Evolutionary conservation across 2,329 filamentous ascomycete species (phyloP), one percentile per base, ranked within the genome.

Genomic region (Alternaria consortialis): DNA sequence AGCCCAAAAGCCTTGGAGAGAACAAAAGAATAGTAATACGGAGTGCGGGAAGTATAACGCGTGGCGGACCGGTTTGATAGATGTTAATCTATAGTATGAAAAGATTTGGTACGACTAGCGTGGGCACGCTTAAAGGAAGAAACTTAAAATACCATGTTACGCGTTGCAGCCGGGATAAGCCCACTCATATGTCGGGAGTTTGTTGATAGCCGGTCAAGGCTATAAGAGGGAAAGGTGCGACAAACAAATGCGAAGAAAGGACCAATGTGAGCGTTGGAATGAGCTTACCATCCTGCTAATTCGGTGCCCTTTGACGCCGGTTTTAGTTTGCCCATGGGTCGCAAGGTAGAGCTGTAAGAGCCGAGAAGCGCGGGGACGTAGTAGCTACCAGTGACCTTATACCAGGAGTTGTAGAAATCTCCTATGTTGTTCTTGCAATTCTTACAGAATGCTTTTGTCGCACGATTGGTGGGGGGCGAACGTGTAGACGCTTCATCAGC

Each of bases 231-330:
- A 66, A 68, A 54, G 69, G 70, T 74, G 71, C 63, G 64, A 75
- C 70, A 43, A n/a, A 37, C 47, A 20, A 15, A 9, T 8, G 11
- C 20, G 39, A 20, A 51, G 25, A 50, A 42, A 20, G 20, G 8
- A 46, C 23, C 8, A 64, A 67, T 42, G 58, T 60, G 61, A 62
- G 61, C 62, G 62, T 56, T 63, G 66, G 59, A 74, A 58, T 64
- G 66, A 60, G 75, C 78, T 77, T 75, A 79, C 78, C 77, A 80
- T 72, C 71, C 75, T 64, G 74, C 68, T 63, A 80, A 67, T 53
- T 72, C 70, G 47, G 72, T 77, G 50, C 66, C 70, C 29, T 65
- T 63, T 20, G 66, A 66, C 44, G 76, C 75, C 29, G 70, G 60
- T 57, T 73, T 76, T 54, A 64, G 66, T 56, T 67, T 75, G 52